Base-by-base conservation (phyloP, 2,329 filamentous ascomycete species). In the Xylariaceae sp. region DNA sequence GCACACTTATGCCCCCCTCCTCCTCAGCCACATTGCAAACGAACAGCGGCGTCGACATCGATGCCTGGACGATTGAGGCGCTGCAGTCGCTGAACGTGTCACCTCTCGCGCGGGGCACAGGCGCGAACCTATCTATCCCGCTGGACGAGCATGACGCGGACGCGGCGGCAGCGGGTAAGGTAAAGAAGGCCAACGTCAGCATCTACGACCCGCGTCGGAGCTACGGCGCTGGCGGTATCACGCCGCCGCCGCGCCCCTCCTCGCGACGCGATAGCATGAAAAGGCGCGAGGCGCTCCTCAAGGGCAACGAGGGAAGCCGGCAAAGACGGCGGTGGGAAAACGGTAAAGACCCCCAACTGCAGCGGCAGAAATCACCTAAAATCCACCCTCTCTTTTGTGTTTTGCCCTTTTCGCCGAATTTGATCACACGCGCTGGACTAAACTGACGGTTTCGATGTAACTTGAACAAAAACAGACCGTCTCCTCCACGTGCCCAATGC, bases 261-360 rank as follows among this genome's bases (percentile, higher is more conserved):
- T 71, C 71, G 13, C 62, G 65, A 21, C 61, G 71, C 59, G 84
- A 79, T 46, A 76, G 72, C 50, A 61, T 71, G 60, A 64, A 66
- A 39, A 66, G 76, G 36, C 80, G 89, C 13, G 88, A 95, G 50
- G 77, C 81, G 2, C 59, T 94, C 36, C 70, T 92, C 21, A 94
- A 88, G 67, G 90, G 90, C 40, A 94, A 94, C 52, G 88, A 96
- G 62, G 90, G 90, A 23, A 90, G 80, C 53, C 77, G 90, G 24
- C 81, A 90, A 55, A 74, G 90, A 34, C 82, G 90, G 53, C 76
- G 90, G 40, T 97, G 89, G 88, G 92, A 98, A 69, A 98, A 97
- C 63, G 86, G 88, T 94, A 73, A 40, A 19, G 9, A 4, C n/a
- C n/a, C n/a, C n/a, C n/a, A n/a, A n/a, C n/a, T n/a, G n/a, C n/a